These are phyloP conservation scores for Berkeleyomyces basicola DNA, from an alignment of 2,329 filamentous ascomycete genomes.

Conservation along the genomic window DNA sequence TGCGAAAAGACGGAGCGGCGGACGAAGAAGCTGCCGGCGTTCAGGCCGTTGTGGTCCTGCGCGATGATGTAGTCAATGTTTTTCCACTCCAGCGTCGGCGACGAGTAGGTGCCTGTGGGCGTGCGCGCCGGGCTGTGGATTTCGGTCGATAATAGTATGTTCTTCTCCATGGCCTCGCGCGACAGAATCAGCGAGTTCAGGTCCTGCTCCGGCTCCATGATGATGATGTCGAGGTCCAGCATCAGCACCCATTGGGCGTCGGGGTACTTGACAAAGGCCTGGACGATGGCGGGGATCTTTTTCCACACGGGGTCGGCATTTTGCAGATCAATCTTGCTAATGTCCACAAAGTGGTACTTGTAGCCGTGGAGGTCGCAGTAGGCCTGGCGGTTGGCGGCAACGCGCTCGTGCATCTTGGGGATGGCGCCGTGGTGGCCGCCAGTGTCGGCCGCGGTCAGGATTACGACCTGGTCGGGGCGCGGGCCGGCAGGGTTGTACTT, in stretches of 20 bases:
- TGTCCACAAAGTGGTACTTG: slow-evolving; percentile 14
- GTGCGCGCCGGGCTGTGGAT: slow-evolving; percentile 3
- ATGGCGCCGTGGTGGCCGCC: slow-evolving; percentile 12
- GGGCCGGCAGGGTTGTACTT: slow-evolving; percentile 11
- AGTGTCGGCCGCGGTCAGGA: slow-evolving; percentile 11
- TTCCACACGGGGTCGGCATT: slow-evolving; percentile 12
- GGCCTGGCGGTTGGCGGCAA: slow-evolving; percentile 12
- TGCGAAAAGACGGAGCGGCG: slow-evolving; percentile 11
- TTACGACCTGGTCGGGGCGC: slow-evolving; percentile 9
- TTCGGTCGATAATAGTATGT: slow-evolving; percentile 8
- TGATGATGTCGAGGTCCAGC: slow-evolving; percentile 13
- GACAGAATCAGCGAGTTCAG: slow-evolving; percentile 13
- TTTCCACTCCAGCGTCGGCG: slow-evolving; percentile 11
- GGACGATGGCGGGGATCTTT: slow-evolving; percentile 13
- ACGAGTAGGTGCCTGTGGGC: slow-evolving; percentile 9
- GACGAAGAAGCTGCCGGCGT: slow-evolving; percentile 12
- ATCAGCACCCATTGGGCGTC: slow-evolving; percentile 13
- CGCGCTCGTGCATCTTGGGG: slow-evolving; percentile 12
- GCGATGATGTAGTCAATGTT: slow-evolving; percentile 13
- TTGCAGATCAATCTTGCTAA: slow-evolving; percentile 11
- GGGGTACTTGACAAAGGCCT: slow-evolving; percentile 12
- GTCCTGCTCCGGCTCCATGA: slow-evolving; percentile 10
- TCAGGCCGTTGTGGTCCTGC: slow-evolving; percentile 14
- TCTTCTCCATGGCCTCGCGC: slow-evolving; percentile 11
- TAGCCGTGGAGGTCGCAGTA: slow-evolving; percentile 12